These are phyloP conservation scores for Kwoniella europaea DNA, from an alignment of 768 basidiomycete genomes.

Conservation along the genomic window DNA sequence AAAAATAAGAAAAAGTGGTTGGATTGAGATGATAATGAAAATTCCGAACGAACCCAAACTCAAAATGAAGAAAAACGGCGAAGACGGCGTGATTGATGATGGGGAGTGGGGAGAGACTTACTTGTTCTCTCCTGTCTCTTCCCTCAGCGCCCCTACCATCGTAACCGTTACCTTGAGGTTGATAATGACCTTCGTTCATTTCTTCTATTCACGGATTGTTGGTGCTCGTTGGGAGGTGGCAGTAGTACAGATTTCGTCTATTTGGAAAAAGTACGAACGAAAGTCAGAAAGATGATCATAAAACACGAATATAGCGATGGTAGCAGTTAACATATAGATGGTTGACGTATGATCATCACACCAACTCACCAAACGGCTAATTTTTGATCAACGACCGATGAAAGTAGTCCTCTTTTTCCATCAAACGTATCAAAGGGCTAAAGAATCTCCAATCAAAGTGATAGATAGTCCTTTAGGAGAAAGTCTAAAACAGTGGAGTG, in stretches of 20 bases:
- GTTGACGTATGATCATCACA: not conserved
- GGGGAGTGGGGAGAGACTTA: slow-evolving; percentile 10
- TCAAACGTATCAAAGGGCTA: not conserved
- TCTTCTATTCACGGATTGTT: not conserved
- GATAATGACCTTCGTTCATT: slow-evolving; percentile 32
- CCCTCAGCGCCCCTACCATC: slow-evolving; percentile 17
- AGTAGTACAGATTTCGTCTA: not conserved
- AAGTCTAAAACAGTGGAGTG: not conserved
- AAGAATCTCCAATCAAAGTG: not conserved
- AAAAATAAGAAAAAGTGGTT: not conserved
- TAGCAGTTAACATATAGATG: not conserved
- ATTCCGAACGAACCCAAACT: not conserved
- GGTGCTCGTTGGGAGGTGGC: not conserved
- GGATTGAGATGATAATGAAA: not conserved
- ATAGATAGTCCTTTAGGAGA: not conserved
- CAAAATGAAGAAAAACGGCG: slow-evolving; percentile 1
- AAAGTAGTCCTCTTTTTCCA: not conserved
- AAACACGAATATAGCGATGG: too few relatives aligned
- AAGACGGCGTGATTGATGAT: slow-evolving; percentile 8
- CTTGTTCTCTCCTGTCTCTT: slow-evolving; percentile 27
- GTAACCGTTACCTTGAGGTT: slow-evolving; percentile 17
- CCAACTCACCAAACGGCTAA: not conserved
- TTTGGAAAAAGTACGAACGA: too few relatives aligned
- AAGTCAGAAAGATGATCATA: not conserved
- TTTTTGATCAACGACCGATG: not conserved